Evolutionary conservation across 495 filamentous ascomycete species (phyloP), one percentile per base, ranked within the genome.

Genomic region (Rostrohypoxylon terebratum): DNA sequence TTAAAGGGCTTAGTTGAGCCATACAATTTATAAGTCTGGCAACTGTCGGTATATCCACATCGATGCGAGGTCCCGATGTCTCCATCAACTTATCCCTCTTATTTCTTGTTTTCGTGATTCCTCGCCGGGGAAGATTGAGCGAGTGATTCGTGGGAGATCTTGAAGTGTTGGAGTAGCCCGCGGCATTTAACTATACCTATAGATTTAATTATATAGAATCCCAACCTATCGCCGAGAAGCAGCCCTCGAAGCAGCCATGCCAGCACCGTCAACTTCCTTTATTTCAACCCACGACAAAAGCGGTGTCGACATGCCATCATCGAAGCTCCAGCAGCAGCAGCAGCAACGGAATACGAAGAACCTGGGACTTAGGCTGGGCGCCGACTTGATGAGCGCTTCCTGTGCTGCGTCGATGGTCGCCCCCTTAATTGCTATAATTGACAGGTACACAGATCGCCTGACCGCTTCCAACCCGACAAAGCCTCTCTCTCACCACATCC

Each of bases 391-490:
- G 58, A 90, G 92, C 75, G 95, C 96, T 2, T 86, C 88, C 10
- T 85, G 86, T 7, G 95, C 95, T 6, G 93, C 93, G n/a, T 88
- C 88, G 28, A 81, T 96, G 47, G 90, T 97, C 71, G 92, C 95
- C 71, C 95, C 95, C 7, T 75, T 96, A 31, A 96, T 98, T 65
- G 92, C 92, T 10, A 90, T 96, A 42, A 96, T 98, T 83, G 95
- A 97, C 79, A 90, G 93, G 93, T 97, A 59, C 23, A 42, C 18
- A 38, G 25, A 60, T 48, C 51, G 57, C 31, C 38, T 14, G 25
- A 60, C 53, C 51, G 57, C 31, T 40, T 14, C 57, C 31, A 65
- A 61, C 31, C 53, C 42, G 45, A 47, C 36, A 10, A 54, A 54
- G 34, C 10, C 25, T 47, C n/a, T 16, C 3, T 7, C 34, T 67